Conservation (phyloP, 345 rosid genomes). For the Cardamine occulta region DNA sequence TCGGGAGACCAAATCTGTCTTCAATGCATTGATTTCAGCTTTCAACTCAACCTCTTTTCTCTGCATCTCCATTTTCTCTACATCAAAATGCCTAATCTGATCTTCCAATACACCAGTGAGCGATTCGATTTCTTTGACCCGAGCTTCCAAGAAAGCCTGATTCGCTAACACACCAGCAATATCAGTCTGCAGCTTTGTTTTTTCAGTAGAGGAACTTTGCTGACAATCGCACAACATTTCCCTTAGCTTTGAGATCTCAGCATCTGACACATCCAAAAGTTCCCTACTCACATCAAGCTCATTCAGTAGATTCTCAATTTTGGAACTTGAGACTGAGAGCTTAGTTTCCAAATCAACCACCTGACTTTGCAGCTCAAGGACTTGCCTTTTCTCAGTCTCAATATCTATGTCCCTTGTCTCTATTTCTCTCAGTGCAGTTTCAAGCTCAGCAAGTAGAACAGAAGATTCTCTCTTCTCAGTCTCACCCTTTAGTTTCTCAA, state of each 20-base stretch:
- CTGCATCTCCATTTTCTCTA: slow-evolving; percentile 49
- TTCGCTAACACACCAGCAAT: slow-evolving; percentile 51
- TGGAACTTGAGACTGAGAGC: slow-evolving; percentile 41
- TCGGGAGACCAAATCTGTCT: slow-evolving; percentile 49
- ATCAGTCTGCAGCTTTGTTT: slow-evolving; percentile 57
- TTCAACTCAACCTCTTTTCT: slow-evolving; percentile 38
- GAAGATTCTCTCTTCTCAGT: slow-evolving; percentile 45
- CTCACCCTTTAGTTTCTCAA: slow-evolving; percentile 51
- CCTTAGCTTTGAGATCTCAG: slow-evolving; percentile 46
- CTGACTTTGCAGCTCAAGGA: slow-evolving; percentile 41
- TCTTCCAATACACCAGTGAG: slow-evolving; percentile 49
- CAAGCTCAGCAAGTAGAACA: slow-evolving; percentile 44
- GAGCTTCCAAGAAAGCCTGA: slow-evolving; percentile 45
- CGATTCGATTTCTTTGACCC: slow-evolving; percentile 53
- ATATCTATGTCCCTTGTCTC: slow-evolving; percentile 38
- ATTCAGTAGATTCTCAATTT: slow-evolving; percentile 36
- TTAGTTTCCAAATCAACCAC: slow-evolving; percentile 47
- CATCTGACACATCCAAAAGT: slow-evolving; percentile 42
- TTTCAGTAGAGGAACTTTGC: slow-evolving; percentile 57
- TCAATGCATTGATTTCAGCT: slow-evolving; percentile 48
- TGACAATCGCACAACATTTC: slow-evolving; percentile 53
- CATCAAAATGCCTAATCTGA: slow-evolving; percentile 43
- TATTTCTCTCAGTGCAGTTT: slow-evolving; percentile 41
- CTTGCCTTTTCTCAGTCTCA: slow-evolving; percentile 47
- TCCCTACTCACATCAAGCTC: slow-evolving; percentile 48